Percentiles rank a stretch among this genome's conserved stretches.
These are phyloP conservation scores for Fraxinus xanthoxyloides DNA, from an alignment of 305 asterid genomes.

Conservation along the genomic window DNA sequence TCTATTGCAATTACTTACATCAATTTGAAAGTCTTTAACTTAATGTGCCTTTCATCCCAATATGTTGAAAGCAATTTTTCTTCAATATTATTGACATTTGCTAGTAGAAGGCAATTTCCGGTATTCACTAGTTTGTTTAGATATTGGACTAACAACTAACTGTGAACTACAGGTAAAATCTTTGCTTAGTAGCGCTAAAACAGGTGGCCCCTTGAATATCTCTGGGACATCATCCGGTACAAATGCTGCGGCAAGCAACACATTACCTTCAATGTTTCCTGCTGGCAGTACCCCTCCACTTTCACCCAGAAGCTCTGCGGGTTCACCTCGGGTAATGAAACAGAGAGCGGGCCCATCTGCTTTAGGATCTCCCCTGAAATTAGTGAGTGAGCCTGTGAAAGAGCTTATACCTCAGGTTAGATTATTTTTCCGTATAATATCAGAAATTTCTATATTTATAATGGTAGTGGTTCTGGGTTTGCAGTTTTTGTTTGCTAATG, in stretches of 20 bases:
- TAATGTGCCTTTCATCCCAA: neutral
- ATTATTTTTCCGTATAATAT: neutral
- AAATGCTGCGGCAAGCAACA: conserved; percentile 59
- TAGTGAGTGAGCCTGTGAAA: conserved; percentile 45
- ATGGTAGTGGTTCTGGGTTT: neutral
- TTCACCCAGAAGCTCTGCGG: conserved; percentile 74
- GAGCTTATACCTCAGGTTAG: conserved; percentile 50
- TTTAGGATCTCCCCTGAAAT: conserved; percentile 47
- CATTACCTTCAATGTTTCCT: conserved; percentile 95
- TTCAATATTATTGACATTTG: conserved; percentile 12
- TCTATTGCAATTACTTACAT: neutral
- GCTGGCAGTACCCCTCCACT: conserved; percentile 99
- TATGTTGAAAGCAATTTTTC: neutral
- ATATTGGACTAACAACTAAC: conserved; percentile 5
- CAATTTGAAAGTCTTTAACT: neutral
- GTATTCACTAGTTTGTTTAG: neutral
- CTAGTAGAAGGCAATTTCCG: neutral
- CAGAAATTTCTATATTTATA: neutral
- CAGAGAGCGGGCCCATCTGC: conserved; percentile 48
- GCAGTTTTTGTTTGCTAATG: neutral
- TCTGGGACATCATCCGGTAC: conserved; percentile 66
- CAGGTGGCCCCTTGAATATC: conserved; percentile 60
- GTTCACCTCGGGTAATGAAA: conserved; percentile 43
- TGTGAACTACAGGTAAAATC: conserved; percentile 67
- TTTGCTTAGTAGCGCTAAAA: conserved; percentile 71